phyloP scores from a whole-genome alignment of 108 stramenopile species.

The Cyclotella atomus region DNA sequence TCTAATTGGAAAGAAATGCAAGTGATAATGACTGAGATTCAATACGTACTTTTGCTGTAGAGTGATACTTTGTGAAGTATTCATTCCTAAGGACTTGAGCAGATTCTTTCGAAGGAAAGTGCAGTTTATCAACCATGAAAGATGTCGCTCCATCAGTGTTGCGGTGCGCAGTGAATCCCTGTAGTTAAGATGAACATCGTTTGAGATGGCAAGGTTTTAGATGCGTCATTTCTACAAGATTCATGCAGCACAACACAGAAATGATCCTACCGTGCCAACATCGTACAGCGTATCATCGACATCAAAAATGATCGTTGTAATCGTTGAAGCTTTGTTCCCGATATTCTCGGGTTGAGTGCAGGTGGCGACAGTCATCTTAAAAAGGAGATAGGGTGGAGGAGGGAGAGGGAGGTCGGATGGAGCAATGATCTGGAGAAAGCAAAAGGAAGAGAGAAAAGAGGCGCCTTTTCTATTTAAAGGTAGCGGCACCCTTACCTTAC shows the following conservation, averaged over 20 bases:
- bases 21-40: background rate
- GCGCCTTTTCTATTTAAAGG: no score
- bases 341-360: background rate
- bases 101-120: slow-evolving; percentile 50
- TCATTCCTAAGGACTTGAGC: slow-evolving; percentile 67
- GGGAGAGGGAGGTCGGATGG: no score
- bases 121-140: slow-evolving; percentile 76
- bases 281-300: slow-evolving; percentile 89
- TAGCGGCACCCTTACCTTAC: no score
- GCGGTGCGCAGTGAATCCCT: slow-evolving; percentile 83
- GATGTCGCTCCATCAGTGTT: slow-evolving; percentile 64
- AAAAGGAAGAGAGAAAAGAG: no score
- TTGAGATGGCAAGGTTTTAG: background rate
- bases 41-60: slow-evolving; percentile 82
- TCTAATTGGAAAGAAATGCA: background rate
- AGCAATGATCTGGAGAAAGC: no score
- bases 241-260: background rate
- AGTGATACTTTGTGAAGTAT: slow-evolving; percentile 79
- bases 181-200: background rate
- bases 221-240: background rate
- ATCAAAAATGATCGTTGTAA: slow-evolving; percentile 82
- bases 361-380: background rate
- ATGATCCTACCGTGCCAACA: slow-evolving; percentile 53
- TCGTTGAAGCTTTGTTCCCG: background rate
- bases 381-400: no score